Evolutionary conservation across 169 alveolate genomes (phyloP).

Genomic region (Cryptosporidium ubiquitum): DNA sequence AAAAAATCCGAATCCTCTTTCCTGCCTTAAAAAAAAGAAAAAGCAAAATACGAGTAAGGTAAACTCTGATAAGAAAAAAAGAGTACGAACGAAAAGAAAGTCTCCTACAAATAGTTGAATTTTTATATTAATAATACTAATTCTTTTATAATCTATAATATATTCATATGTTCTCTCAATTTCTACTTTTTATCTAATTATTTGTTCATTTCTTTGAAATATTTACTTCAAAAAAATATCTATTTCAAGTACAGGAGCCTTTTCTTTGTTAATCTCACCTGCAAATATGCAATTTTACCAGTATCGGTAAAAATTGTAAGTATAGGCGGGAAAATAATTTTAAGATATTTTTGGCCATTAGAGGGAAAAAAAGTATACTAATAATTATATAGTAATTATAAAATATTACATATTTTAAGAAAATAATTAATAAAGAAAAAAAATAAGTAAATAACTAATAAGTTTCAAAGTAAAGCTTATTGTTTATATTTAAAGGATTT

Average conservation of each 20-base stretch:
- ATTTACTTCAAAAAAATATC: neutral
- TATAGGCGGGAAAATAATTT: constrained; percentile 36
- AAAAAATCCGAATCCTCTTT: constrained; percentile 67
- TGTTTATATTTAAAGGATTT: neutral
- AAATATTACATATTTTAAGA: neutral
- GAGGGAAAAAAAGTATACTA: constrained; percentile 1
- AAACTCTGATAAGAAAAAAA: constrained; percentile 20
- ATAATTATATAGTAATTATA: neutral
- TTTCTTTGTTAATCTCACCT: neutral
- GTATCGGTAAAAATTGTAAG: constrained; percentile 6
- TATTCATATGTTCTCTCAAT: neutral
- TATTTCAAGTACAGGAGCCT: neutral
- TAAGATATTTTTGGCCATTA: constrained; percentile 12
- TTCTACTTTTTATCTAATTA: neutral
- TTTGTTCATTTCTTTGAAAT: neutral
- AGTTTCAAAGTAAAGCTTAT: neutral
- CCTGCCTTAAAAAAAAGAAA: constrained; percentile 53
- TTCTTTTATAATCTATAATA: too few species aligned
- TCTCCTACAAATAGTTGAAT: neutral
- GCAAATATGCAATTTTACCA: constrained; percentile 5
- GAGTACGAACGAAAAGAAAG: constrained; percentile 31
- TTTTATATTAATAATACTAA: neutral
- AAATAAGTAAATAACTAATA: too few species aligned
- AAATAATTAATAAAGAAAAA: neutral
- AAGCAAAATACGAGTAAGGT: neutral